Conservation (phyloP, 805 yeast genomes). For the Cyberlindnera maclurae region DNA sequence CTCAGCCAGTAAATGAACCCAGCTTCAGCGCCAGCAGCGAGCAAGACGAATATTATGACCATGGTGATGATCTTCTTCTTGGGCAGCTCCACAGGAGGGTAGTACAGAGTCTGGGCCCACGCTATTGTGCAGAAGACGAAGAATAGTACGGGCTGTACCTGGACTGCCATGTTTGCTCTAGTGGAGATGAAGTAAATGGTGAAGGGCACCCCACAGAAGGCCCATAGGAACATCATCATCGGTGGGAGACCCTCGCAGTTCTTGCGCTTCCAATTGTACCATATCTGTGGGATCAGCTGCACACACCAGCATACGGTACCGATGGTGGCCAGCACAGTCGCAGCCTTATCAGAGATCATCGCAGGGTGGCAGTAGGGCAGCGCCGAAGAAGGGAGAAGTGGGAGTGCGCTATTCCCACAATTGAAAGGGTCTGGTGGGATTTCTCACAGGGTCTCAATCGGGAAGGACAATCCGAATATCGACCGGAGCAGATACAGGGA, state of each 20-base stretch:
- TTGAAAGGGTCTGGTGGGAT: too few relatives aligned
- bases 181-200: conserved; percentile 72
- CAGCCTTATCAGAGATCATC: conserved; percentile 34
- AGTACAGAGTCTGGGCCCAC: conserved; percentile 59
- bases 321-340: conserved; percentile 74
- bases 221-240: conserved; percentile 83
- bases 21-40: conserved; percentile 53
- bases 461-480: too few relatives aligned
- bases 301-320: conserved; percentile 93
- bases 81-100: conserved; percentile 60
- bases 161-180: conserved; percentile 69
- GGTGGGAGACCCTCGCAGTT: conserved; percentile 86
- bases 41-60: conserved; percentile 31
- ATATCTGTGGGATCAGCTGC: conserved; percentile 82
- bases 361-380: too few relatives aligned
- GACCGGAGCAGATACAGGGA: too few relatives aligned
- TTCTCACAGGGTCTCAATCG: too few relatives aligned
- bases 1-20: conserved; percentile 70
- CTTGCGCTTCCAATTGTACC: conserved; percentile 64
- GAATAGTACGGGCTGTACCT: conserved; percentile 87
- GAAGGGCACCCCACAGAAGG: conserved; percentile 72
- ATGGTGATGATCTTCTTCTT: conserved; percentile 30
- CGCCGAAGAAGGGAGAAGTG: too few relatives aligned
- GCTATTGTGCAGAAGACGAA: conserved; percentile 59
- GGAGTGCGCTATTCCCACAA: too few relatives aligned